Evolutionary conservation across 1,284 basidiomycete species (phyloP), one percentile per base, ranked within the genome.

Genomic region (Ganoderma boninense): DNA sequence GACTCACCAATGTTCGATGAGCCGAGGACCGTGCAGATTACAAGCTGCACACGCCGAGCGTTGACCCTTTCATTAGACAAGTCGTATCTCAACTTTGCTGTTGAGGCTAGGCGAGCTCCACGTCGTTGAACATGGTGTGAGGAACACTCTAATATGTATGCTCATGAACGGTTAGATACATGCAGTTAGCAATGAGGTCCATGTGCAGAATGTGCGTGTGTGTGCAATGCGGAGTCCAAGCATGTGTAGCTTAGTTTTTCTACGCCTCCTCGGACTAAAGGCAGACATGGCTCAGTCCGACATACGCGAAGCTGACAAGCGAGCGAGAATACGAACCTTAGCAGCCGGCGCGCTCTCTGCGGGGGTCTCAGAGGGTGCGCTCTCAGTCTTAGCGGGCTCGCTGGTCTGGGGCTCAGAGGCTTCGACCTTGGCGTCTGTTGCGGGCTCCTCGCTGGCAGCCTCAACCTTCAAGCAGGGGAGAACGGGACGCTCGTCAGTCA

Each of bases 221-320:
- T 44, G 26, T 35, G 49, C 42, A 56, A 52, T 43, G 62, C 18
- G 29, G 43, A 52, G 65, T 65, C 62, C 64, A 61, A 44, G 29
- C 49, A 42, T 46, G 32, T 40, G 13, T 44, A 26, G 57, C 57
- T 69, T 54, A 74, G 62, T 72, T 65, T 61, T 74, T 40, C 52
- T 65, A 54, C 40, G 74, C 74, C 69, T 77, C 57, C 75, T 77
- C 70, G n/a, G 73, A 71, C 77, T 78, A 52, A n/a, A 61, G 3
- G 40, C 6, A 10, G 16, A 44, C 23, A 54, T 4, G 0, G 8
- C 1, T 40, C 46, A 26, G 32, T 64, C 20, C 60, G 46, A 23
- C 20, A 10, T 23, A 52, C 2, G 62, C 26, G 11, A 18, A 11
- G 29, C 29, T 6, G 2, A 18, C 26, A 26, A 42, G 6, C 3